These are phyloP conservation scores for Nannizziopsis arthrosporioides DNA, from an alignment of 2,329 filamentous ascomycete species.

Conservation along the genomic window DNA sequence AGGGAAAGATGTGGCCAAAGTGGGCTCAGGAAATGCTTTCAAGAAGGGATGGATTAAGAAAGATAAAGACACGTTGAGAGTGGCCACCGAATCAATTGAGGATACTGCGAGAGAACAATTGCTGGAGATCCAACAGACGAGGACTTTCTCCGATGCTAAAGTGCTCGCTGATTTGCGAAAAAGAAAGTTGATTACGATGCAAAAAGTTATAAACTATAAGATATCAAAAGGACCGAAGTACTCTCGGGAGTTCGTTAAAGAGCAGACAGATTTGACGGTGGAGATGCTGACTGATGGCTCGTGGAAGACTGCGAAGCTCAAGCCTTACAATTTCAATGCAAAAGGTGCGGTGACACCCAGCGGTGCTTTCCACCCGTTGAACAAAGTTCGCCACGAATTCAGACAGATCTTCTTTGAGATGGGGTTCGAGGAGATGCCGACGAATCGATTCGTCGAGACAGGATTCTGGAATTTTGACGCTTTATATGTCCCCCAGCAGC, in stretches of 20 bases:
- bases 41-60: slow-evolving; percentile 60
- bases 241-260: slow-evolving; percentile 74
- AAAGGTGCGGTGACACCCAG: slow-evolving; percentile 42
- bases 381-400: slow-evolving; percentile 93
- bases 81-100: slow-evolving; percentile 56
- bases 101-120: slow-evolving; percentile 71
- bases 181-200: slow-evolving; percentile 72
- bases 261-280: slow-evolving; percentile 87
- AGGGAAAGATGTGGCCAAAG: slow-evolving; percentile 40
- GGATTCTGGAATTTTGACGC: slow-evolving; percentile 99
- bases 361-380: slow-evolving; percentile 51
- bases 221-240: slow-evolving; percentile 80
- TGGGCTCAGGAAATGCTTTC: slow-evolving; percentile 93
- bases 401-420: slow-evolving; percentile 98
- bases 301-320: slow-evolving; percentile 89
- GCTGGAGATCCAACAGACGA: slow-evolving; percentile 56
- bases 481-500: slow-evolving; percentile 93
- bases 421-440: slow-evolving; percentile 98
- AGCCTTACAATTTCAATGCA: slow-evolving; percentile 67
- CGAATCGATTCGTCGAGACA: slow-evolving; percentile 83
- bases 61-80: slow-evolving; percentile 45
- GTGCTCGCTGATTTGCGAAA: slow-evolving; percentile 73
- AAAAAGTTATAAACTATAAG: slow-evolving; percentile 76
- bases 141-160: slow-evolving; percentile 61
- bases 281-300: slow-evolving; percentile 80